Percentiles rank a stretch among this genome's conserved stretches.
Evolutionary conservation across 176 grass and related monocot species (phyloP).

Genomic region (Oryza punctata): DNA sequence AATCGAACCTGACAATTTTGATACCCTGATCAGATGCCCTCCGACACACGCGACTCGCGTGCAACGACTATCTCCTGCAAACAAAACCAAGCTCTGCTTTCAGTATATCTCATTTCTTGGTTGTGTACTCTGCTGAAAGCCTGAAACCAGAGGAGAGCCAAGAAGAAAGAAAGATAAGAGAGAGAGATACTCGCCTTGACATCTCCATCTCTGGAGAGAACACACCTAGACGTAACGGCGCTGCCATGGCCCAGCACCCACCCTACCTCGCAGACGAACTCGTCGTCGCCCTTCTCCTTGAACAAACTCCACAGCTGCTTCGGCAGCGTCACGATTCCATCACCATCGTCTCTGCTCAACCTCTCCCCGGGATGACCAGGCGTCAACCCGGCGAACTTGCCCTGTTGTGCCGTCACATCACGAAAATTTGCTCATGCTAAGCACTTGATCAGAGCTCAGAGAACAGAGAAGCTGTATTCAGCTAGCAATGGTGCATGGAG

Average conservation of each 20-base stretch:
- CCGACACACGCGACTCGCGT: constrained; percentile 38
- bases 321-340: constrained; percentile 58
- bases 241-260: constrained; percentile 57
- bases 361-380: constrained; percentile 33
- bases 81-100: neutral
- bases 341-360: constrained; percentile 41
- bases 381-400: constrained; percentile 50
- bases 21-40: neutral
- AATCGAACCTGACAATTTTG: constrained; percentile 31
- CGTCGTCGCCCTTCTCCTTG: constrained; percentile 41
- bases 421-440: neutral
- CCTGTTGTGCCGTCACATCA: constrained; percentile 36
- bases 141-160: neutral
- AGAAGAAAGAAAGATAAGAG: neutral
- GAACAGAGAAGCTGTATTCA: too few relatives aligned
- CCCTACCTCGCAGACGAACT: constrained; percentile 73
- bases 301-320: constrained; percentile 79
- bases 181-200: constrained; percentile 54
- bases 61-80: constrained; percentile 60
- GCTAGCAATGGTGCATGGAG: neutral
- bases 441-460: too few relatives aligned
- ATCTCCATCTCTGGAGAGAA: constrained; percentile 56
- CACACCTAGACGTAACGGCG: constrained; percentile 74
- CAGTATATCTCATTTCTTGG: neutral
- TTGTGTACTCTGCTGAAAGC: neutral